A percentile compares a stretch with the other conserved stretches of the same genome.
These are phyloP conservation scores for Ophiostoma quercus DNA, from an alignment of 2,329 filamentous ascomycete genomes.

Conservation along the genomic window DNA sequence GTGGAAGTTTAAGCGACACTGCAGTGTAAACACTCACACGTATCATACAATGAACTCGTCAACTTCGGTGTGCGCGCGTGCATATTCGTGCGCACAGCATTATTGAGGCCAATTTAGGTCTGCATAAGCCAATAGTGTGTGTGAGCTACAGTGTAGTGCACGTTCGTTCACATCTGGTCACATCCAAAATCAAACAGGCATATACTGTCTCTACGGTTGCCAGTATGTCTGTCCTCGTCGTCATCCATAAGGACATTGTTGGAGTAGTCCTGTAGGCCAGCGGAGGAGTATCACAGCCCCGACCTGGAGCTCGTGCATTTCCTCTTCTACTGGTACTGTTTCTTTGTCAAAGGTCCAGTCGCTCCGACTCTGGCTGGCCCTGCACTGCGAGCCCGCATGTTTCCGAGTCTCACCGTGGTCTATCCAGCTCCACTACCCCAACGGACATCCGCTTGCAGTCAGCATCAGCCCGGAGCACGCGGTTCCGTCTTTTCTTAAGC, in stretches of 20 bases:
- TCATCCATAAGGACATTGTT: constrained; percentile 15
- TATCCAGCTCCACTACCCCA: constrained; percentile 14
- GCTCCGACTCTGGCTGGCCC: not conserved
- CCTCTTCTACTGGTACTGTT: not conserved
- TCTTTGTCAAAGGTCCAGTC: not conserved
- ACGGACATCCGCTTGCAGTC: constrained; percentile 13
- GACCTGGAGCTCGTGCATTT: not conserved
- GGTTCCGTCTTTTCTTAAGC: not conserved
- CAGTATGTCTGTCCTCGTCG: not conserved
- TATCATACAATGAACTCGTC: not conserved
- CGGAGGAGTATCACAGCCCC: not conserved
- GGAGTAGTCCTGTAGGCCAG: constrained; percentile 12
- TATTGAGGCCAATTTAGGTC: not conserved
- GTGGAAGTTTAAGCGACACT: not conserved
- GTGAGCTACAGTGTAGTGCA: not conserved
- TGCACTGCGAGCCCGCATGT: not conserved
- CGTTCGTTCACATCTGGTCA: not conserved
- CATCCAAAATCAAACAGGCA: not conserved
- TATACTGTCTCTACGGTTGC: not conserved
- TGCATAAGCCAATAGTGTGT: not conserved
- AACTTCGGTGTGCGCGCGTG: not conserved
- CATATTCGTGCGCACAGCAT: not conserved
- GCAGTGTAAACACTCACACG: not conserved
- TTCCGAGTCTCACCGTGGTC: not conserved
- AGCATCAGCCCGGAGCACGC: not conserved